A percentile compares a stretch with the other conserved stretches of the same genome.
Evolutionary conservation across 306 rosid species (phyloP).

Genomic region (Sicyos baderoa): DNA sequence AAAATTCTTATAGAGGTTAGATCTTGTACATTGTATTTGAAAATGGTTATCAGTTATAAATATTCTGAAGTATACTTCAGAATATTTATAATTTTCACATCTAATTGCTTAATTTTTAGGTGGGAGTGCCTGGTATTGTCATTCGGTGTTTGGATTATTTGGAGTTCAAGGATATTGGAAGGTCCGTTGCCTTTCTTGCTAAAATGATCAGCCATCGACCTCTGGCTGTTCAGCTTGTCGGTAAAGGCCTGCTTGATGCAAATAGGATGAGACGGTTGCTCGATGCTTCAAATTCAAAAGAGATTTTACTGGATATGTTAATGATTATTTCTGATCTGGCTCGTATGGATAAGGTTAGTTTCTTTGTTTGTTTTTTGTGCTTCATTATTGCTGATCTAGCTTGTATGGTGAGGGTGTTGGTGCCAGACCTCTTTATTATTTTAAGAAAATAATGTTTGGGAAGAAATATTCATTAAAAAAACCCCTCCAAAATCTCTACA

Average conservation of each 20-base stretch:
- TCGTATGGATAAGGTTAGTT: slow-evolving; percentile 87
- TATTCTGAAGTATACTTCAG: no score
- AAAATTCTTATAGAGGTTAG: slow-evolving; percentile 75
- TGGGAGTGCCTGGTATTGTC: slow-evolving; percentile 62
- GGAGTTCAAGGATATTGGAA: slow-evolving; percentile 61
- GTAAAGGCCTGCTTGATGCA: slow-evolving; percentile 73
- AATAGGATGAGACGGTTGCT: slow-evolving; percentile 65
- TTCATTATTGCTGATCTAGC: not conserved
- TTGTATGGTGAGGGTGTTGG: no score
- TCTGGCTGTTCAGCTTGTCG: slow-evolving; percentile 69
- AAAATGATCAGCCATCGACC: slow-evolving; percentile 76
- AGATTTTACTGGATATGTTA: slow-evolving; percentile 58
- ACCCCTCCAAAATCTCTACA: no score
- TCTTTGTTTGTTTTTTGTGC: slow-evolving; percentile 22
- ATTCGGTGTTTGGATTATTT: slow-evolving; percentile 64
- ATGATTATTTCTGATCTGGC: slow-evolving; percentile 95
- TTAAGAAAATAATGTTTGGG: no score
- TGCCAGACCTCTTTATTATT: no score
- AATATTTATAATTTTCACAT: not conserved
- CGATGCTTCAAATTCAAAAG: slow-evolving; percentile 58
- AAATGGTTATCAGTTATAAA: not conserved
- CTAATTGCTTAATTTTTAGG: slow-evolving; percentile 44
- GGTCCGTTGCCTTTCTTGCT: slow-evolving; percentile 89
- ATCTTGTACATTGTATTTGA: slow-evolving; percentile 17
- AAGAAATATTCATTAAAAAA: no score